Base-by-base conservation (phyloP, 139 green algal genomes). In the Coelastrella sp. region DNA sequence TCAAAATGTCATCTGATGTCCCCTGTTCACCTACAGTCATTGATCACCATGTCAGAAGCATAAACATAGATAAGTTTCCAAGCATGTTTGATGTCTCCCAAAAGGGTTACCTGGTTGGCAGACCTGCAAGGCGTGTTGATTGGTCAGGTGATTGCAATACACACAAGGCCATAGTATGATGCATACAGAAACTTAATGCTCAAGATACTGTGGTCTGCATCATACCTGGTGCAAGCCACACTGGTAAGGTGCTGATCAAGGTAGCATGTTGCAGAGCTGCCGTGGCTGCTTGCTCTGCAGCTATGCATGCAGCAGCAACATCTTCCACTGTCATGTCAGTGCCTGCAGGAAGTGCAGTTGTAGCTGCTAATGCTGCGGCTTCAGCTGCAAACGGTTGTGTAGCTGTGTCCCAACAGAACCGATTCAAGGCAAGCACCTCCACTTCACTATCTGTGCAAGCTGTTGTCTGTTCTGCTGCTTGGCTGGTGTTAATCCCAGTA, bases 191-290 rank as follows among this genome's bases (percentile, higher is more conserved):
- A n/a, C n/a, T n/a, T n/a, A n/a, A n/a, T n/a, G n/a, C 25, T 50
- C 60, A 51, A 25, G 13, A 5, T 71, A 77, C 51, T 59, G 41
- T 63, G 89, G 92, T 7, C 84, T 89, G n/a, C n/a, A n/a, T n/a
- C 82, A 95, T 93, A 43, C 92, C 88, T 73, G 93, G 91, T 0
- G 94, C 37, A 21, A 96, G 21, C 93, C 93, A 96, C 1, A 95
- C 17, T 4, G 93, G 93, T 45, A 94, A 74, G 21, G 88, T 90
- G 53, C 83, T 89, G 41, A 91, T 80, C 23, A 88, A 80, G 40
- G 66, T 85, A 43, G 38, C 73, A 30, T 48, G 64, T 27, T 23
- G 23, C 5, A 50, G 19, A 3, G 53, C 72, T 43, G 62, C 35
- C 25, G 37, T 38, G 60, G 51, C 48, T 43, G 69, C 62, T 59